Percentiles rank a stretch among this genome's conserved stretches.
Conservation (phyloP, 345 rosid genomes). For the Physaria fendleri region DNA sequence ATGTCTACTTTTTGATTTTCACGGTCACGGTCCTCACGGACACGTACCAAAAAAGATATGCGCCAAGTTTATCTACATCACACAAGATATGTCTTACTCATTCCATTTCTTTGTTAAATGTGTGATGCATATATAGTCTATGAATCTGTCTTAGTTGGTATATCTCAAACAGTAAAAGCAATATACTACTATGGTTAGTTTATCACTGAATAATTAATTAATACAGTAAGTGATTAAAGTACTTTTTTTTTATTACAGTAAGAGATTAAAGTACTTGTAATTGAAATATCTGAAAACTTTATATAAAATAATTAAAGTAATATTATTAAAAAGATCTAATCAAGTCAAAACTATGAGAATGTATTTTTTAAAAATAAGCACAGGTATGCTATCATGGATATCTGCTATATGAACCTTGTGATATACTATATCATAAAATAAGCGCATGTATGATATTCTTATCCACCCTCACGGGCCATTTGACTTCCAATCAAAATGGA, state of each 20-base stretch:
- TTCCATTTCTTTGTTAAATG: background rate
- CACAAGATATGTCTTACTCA: constrained; percentile 19
- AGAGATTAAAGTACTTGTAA: too few species aligned
- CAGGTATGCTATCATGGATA: too few species aligned
- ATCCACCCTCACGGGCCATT: too few species aligned
- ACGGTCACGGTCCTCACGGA: constrained; percentile 18
- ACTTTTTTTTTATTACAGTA: too few species aligned
- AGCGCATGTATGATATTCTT: background rate
- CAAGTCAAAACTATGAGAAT: background rate
- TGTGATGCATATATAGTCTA: background rate
- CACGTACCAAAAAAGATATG: constrained; percentile 19
- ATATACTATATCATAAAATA: background rate
- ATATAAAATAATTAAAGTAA: too few species aligned
- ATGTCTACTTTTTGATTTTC: constrained; percentile 21
- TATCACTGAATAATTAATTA: background rate
- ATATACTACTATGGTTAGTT: background rate
- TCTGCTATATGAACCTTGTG: too few species aligned
- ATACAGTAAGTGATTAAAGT: background rate
- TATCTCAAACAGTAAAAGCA: background rate
- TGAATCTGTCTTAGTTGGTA: background rate
- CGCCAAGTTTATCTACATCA: constrained; percentile 21
- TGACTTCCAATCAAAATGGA: too few species aligned
- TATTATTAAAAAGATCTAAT: too few species aligned
- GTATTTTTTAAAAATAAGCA: too few species aligned
- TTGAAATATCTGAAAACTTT: too few species aligned